These are phyloP conservation scores for Acorus calamus DNA, from an alignment of 106 monocot genomes.

Conservation along the genomic window DNA sequence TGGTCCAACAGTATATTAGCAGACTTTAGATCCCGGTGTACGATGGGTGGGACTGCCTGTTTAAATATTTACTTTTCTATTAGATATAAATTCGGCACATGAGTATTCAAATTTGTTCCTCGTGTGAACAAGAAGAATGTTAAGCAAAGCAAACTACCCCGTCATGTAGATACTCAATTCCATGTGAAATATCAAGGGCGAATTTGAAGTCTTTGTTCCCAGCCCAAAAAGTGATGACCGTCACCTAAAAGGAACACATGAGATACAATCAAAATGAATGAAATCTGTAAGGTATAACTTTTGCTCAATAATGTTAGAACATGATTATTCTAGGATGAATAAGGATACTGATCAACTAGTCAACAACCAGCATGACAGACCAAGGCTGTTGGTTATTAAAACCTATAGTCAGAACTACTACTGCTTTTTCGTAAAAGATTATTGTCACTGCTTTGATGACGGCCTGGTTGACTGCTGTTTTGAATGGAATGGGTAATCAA, in stretches of 20 bases:
- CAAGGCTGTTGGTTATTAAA: too few species aligned
- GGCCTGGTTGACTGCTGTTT: too few species aligned
- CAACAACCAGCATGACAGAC: too few species aligned
- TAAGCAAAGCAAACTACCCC: conserved; percentile 40
- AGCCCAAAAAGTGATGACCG: conserved; percentile 39
- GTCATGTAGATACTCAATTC: conserved; percentile 96
- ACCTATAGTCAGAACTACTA: too few species aligned
- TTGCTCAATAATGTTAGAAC: neutral
- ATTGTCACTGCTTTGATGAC: too few species aligned
- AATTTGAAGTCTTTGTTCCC: conserved; percentile 92
- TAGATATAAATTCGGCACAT: too few species aligned
- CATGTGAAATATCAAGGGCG: conserved; percentile 85
- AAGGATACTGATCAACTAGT: neutral
- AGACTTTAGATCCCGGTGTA: conserved; percentile 95
- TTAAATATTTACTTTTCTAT: neutral
- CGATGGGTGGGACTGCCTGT: conserved; percentile 83
- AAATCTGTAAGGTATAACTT: neutral
- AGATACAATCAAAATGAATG: neutral
- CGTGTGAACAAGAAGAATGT: too few species aligned
- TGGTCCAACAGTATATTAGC: conserved; percentile 90
- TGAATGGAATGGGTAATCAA: too few species aligned
- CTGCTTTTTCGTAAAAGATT: too few species aligned
- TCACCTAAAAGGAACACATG: conserved; percentile 31
- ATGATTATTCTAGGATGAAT: neutral
- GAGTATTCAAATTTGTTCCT: too few species aligned